Conservation (phyloP, 2,329 filamentous ascomycete species). For the Venturia pyrina region DNA sequence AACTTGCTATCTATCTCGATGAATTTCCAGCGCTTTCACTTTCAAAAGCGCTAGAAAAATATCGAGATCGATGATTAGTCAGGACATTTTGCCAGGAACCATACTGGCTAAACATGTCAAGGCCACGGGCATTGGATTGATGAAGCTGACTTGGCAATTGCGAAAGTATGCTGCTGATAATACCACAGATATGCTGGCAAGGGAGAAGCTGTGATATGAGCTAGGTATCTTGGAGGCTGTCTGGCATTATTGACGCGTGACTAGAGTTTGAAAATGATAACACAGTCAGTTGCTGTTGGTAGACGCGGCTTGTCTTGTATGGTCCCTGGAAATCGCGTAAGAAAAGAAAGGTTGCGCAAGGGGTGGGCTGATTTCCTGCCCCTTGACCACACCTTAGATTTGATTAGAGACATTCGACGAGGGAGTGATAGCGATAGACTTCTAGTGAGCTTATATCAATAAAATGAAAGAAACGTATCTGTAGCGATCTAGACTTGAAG, state of each 20-base stretch:
- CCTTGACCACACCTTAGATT: too few relatives aligned
- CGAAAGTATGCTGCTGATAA: background rate
- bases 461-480: too few relatives aligned
- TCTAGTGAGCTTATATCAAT: too few relatives aligned
- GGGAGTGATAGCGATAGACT: too few relatives aligned
- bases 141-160: background rate
- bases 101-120: background rate
- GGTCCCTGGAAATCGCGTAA: too few relatives aligned
- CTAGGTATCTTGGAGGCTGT: background rate
- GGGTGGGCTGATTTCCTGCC: too few relatives aligned
- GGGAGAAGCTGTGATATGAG: slow-evolving; percentile 24
- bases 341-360: background rate
- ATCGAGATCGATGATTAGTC: background rate
- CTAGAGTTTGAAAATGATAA: background rate
- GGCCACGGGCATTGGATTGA: background rate
- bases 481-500: too few relatives aligned
- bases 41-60: background rate
- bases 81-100: background rate
- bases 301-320: background rate
- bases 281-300: background rate
- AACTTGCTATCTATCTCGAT: background rate
- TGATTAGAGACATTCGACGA: too few relatives aligned
- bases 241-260: background rate
- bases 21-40: background rate
- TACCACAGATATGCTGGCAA: slow-evolving; percentile 28